Evolutionary conservation across 2,329 filamentous ascomycete genomes (phyloP), one percentile per base, ranked within the genome.

Genomic region (Ophiostoma triangulosporum): DNA sequence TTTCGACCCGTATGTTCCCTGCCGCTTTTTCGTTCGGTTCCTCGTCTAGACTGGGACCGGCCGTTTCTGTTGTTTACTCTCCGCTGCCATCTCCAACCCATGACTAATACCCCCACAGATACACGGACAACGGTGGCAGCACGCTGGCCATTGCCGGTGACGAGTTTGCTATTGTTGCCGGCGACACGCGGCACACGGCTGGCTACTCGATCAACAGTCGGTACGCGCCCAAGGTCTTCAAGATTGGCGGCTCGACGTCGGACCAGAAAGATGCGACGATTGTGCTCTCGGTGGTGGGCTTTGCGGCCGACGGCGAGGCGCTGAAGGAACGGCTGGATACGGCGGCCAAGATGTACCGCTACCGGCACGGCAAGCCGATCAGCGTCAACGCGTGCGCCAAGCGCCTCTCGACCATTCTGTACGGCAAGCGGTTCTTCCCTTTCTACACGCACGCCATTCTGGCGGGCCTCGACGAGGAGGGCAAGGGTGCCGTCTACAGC

Each of bases 201-300:
- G 93, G 94, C 66, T 98, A 95, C 81, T 96, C 86, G 77, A 98
- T 98, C 83, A 96, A 98, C 81, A 90, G 90, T 56, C 86, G 93
- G 64, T 91, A 87, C 75, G 80, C 84, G 56, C 93, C 93, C 54
- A 98, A 98, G 73, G 86, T 98, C 58, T 98, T 95, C 80, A 89
- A 87, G 71, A 94, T 98, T 62, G 93, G 94, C 57, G 93, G 91
- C 52, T 88, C 90, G 57, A 90, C 86, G 40, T 81, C 88, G 51
- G 84, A 88, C 54, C 88, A 94, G 67, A 81, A 86, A 57, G 88
- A 90, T 62, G 86, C 88, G 51, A 86, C 82, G 53, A 86, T 98
- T 63, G 80, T 97, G 15, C 78, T 98, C 49, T 94, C 90, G 2
- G 91, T 98, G 0, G 91, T 95, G 43, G 93, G 93, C 48, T 98